A percentile compares a stretch with the other conserved stretches of the same genome.
Conservation (phyloP, 2,329 filamentous ascomycete species). For the Xylariaceae sp. region DNA sequence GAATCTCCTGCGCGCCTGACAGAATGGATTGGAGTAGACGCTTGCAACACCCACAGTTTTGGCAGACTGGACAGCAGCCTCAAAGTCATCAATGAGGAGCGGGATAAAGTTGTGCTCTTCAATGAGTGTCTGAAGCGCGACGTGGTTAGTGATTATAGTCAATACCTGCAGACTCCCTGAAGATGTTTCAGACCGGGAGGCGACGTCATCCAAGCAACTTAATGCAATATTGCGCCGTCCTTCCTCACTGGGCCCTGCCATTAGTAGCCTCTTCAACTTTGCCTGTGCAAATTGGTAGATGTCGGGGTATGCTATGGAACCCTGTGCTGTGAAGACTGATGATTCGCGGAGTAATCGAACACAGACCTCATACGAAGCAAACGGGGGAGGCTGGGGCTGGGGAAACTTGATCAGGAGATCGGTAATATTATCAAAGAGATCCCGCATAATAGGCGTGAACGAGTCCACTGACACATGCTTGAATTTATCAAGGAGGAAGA, state of each 20-base stretch:
- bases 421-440: conserved; percentile 66
- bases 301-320: conserved; percentile 63
- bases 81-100: conserved; percentile 70
- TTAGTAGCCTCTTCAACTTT: conserved; percentile 67
- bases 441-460: conserved; percentile 67
- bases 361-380: conserved; percentile 57
- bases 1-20: conserved; percentile 62
- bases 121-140: conserved; percentile 64
- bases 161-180: conserved; percentile 77
- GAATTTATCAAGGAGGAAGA: conserved; percentile 76
- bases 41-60: conserved; percentile 49
- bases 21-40: conserved; percentile 57
- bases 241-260: conserved; percentile 57
- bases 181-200: conserved; percentile 65
- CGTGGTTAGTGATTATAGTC: conserved; percentile 52
- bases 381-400: conserved; percentile 18
- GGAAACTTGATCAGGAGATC: conserved; percentile 53
- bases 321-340: conserved; percentile 60
- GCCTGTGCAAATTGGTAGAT: conserved; percentile 69
- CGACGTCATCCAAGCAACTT: conserved; percentile 73
- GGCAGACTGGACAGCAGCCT: conserved; percentile 56
- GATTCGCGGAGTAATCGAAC: conserved; percentile 76
- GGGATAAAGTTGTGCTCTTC: conserved; percentile 66
- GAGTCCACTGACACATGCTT: conserved; percentile 66
- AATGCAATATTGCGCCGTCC: conserved; percentile 69